phyloP scores from a whole-genome alignment of 345 rosid species.

The Murraya koenigii region DNA sequence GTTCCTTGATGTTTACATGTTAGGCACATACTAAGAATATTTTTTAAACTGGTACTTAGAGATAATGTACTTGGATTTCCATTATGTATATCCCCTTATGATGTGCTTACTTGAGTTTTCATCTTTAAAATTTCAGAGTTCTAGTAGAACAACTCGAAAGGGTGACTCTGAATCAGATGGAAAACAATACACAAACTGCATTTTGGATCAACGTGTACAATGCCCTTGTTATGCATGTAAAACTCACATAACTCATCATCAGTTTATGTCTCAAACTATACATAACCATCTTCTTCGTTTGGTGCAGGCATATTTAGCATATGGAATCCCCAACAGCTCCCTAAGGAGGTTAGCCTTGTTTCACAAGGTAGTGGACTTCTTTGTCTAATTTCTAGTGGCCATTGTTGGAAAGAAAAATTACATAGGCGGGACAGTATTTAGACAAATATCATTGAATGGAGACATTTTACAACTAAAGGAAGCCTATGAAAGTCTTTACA shows the following conservation, averaged over 20 bases:
- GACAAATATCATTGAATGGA: not conserved
- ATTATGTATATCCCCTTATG: not conserved
- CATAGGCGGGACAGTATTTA: not conserved
- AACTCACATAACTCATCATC: not conserved
- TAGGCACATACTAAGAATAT: not conserved
- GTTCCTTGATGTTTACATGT: not conserved
- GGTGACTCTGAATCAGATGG: slow-evolving; percentile 61
- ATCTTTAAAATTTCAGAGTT: slow-evolving; percentile 48
- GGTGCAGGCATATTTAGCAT: slow-evolving; percentile 79
- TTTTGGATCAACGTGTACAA: slow-evolving; percentile 94
- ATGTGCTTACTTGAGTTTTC: not conserved
- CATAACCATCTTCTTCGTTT: slow-evolving; percentile 12
- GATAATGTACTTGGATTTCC: not conserved
- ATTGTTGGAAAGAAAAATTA: not conserved
- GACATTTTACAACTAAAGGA: not conserved
- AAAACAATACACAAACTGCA: slow-evolving; percentile 52
- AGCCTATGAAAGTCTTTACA: not conserved
- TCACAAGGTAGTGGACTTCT: slow-evolving; percentile 74
- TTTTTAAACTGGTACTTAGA: not conserved
- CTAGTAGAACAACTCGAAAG: slow-evolving; percentile 86
- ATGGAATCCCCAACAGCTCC: slow-evolving; percentile 72
- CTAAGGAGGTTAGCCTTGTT: slow-evolving; percentile 78
- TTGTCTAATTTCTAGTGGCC: slow-evolving; percentile 11
- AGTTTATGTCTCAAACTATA: not conserved
- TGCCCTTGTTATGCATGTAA: slow-evolving; percentile 95